Conservation (phyloP, 805 yeast genomes). For the Sungouiozyma intestinalis region DNA sequence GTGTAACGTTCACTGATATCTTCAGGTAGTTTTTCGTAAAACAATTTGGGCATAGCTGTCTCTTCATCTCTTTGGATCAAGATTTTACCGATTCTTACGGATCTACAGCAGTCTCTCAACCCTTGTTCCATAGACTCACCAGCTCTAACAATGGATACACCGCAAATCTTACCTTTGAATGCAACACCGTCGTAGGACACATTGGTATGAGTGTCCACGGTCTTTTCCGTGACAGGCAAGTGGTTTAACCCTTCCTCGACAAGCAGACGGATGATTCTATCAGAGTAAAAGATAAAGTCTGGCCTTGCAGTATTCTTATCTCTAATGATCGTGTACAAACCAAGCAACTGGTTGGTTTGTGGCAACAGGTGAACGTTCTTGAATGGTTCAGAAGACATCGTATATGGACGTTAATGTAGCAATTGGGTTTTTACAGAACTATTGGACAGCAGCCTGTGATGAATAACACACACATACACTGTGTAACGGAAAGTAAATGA, state of each 20-base stretch:
- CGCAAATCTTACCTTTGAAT: slow-evolving; percentile 90
- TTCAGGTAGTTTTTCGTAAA: slow-evolving; percentile 87
- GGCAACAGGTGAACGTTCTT: slow-evolving; percentile 57
- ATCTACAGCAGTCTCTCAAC: slow-evolving; percentile 90
- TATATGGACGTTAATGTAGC: neutral
- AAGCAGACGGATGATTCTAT: slow-evolving; percentile 81
- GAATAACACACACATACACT: no score
- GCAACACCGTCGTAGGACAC: slow-evolving; percentile 62
- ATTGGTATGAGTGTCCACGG: slow-evolving; percentile 70
- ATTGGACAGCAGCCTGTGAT: no score
- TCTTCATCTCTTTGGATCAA: slow-evolving; percentile 97
- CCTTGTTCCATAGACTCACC: slow-evolving; percentile 99
- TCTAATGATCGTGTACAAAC: slow-evolving; percentile 84
- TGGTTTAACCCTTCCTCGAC: slow-evolving; percentile 95
- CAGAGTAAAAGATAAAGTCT: slow-evolving; percentile 91
- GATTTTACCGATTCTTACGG: slow-evolving; percentile 93
- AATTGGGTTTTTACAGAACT: no score
- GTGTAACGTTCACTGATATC: slow-evolving; percentile 86
- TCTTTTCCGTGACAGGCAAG: slow-evolving; percentile 67
- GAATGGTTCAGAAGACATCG: slow-evolving; percentile 27
- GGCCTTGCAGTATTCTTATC: slow-evolving; percentile 71
- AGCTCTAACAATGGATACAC: slow-evolving; percentile 96
- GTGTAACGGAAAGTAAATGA: no score
- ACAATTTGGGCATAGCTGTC: slow-evolving; percentile 85
- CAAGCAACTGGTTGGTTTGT: slow-evolving; percentile 82